Conservation (phyloP, 495 filamentous ascomycete genomes). For the Penicillium malachiteum region DNA sequence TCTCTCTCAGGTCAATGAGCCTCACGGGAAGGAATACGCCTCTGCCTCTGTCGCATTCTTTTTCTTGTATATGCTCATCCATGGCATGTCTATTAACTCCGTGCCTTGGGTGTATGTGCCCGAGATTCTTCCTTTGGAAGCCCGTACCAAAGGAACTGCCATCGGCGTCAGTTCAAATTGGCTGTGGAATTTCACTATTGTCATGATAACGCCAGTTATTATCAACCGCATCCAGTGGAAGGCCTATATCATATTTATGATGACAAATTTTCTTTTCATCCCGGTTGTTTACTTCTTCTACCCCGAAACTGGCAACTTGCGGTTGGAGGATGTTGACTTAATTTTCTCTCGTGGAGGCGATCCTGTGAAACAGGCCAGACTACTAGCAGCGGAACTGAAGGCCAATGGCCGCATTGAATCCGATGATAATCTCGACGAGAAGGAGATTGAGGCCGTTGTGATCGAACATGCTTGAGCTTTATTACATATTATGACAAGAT, state of each 20-base stretch:
- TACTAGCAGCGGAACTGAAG: conserved; percentile 18
- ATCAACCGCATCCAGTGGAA: conserved; percentile 56
- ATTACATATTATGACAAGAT: too few species aligned
- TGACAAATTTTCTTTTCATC: conserved; percentile 51
- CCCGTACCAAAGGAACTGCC: conserved; percentile 42
- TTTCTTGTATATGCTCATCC: conserved; percentile 51
- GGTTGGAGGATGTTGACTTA: conserved; percentile 38
- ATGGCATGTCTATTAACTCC: conserved; percentile 47
- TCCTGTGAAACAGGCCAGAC: conserved; percentile 15
- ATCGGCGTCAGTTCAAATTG: conserved; percentile 43
- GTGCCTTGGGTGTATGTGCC: conserved; percentile 49
- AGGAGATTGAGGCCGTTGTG: conserved; percentile 4
- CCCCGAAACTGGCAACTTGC: conserved; percentile 46
- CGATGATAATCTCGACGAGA: conserved; percentile 6
- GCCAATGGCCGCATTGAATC: conserved; percentile 9
- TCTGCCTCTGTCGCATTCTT: conserved; percentile 51
- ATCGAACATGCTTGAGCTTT: conserved; percentile 5
- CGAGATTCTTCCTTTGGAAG: conserved; percentile 45
- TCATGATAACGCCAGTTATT: conserved; percentile 58
- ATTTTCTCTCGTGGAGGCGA: conserved; percentile 28
- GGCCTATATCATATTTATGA: conserved; percentile 60
- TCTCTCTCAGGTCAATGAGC: conserved; percentile 33
- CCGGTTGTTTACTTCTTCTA: conserved; percentile 47
- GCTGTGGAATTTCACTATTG: conserved; percentile 58
- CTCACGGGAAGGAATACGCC: conserved; percentile 27